A percentile compares a stretch with the other conserved stretches of the same genome.
phyloP scores from a whole-genome alignment of 805 yeast species.

The Candida ortonii region DNA sequence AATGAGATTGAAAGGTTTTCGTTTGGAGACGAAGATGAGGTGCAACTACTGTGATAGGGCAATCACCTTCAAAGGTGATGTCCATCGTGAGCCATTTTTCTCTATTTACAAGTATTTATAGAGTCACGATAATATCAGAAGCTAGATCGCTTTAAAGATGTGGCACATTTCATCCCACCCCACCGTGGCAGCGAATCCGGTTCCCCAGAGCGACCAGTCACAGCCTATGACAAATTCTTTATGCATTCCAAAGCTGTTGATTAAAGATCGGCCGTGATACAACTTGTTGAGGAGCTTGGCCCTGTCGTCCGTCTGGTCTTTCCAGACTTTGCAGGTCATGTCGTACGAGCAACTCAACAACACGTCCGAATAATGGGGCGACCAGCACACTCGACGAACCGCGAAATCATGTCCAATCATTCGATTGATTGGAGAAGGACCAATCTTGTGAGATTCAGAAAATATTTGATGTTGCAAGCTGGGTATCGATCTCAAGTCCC shows the following conservation, averaged over 20 bases:
- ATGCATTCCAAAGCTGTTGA: constrained; percentile 63
- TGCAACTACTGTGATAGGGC: constrained; percentile 19
- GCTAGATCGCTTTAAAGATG: constrained; percentile 69
- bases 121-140: neutral
- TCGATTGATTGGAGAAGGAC: constrained; percentile 72
- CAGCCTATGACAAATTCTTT: constrained; percentile 89
- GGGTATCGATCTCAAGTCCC: constrained; percentile 80
- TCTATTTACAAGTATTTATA: constrained; percentile 1
- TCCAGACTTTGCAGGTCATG: constrained; percentile 89
- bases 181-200: constrained; percentile 90
- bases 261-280: constrained; percentile 49
- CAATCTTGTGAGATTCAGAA: constrained; percentile 43
- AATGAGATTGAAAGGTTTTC: constrained; percentile 45
- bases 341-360: constrained; percentile 82
- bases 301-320: constrained; percentile 60
- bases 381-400: constrained; percentile 78
- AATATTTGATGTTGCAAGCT: constrained; percentile 32
- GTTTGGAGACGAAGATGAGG: constrained; percentile 17
- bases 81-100: too few species aligned
- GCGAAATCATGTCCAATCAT: constrained; percentile 88
- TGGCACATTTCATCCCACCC: constrained; percentile 97
- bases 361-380: constrained; percentile 76
- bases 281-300: constrained; percentile 48
- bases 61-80: too few species aligned
- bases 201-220: constrained; percentile 97